Evolutionary conservation across 1,284 basidiomycete genomes (phyloP), one percentile per base, ranked within the genome.

Genomic region (Trichosporon coremiiforme): DNA sequence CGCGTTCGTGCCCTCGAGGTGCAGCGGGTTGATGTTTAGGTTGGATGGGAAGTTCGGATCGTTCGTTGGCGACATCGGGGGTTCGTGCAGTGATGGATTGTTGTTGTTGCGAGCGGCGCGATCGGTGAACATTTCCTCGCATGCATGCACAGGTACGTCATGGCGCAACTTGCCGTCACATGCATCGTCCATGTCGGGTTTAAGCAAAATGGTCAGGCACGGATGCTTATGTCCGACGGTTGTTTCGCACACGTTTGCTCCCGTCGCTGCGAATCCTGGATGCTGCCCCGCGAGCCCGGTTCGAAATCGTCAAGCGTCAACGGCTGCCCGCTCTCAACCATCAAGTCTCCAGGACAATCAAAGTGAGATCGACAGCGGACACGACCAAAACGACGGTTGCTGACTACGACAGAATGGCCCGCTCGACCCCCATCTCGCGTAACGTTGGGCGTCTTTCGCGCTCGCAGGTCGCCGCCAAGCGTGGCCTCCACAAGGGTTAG

Each of bases 381-480:
- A 64, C 67, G 65, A 64, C 68, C n/a, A n/a, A 36, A 35, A 70
- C 65, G 55, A 36, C n/a, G 45, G 47, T 36, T 20, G 47, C 66
- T 70, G 25, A 70, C 68, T 4, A 31, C 33, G 22, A 68, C 80
- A 91, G 90, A 60, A 96, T 97, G 94, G 93, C 93, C 86, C 92
- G 94, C 87, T 93, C 89, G 86, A 91, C 91, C 87, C 89, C 91
- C 87, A 86, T 95, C 85, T 90, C 89, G 83, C 89, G 91, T 78
- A 88, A 91, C 85, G 87, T 96, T 84, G 91, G 93, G 77, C 91
- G 93, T 82, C 87, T 91, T 83, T 93, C 91, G 74, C 89, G 90
- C 80, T 92, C 92, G 69, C 89, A 90, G 84, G 89, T 93, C 77
- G 89, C 87, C 85, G 88, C 90, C 78, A 90, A 90, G 84, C 93